A percentile compares a stretch with the other conserved stretches of the same genome.
These are phyloP conservation scores for Aspergillus olivimuriae DNA, from an alignment of 495 filamentous ascomycete species.

Conservation along the genomic window DNA sequence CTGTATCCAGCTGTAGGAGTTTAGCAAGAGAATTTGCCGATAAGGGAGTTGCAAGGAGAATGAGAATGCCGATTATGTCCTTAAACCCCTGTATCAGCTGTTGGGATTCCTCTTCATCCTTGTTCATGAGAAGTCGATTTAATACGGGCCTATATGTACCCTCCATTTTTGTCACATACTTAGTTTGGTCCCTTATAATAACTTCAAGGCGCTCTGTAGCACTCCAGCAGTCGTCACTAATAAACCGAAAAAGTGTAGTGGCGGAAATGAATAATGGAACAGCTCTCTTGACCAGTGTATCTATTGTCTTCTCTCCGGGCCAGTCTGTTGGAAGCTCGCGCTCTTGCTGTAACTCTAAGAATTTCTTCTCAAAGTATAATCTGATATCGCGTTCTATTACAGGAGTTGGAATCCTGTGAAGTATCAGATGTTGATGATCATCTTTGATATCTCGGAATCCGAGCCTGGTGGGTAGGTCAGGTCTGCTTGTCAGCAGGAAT, in stretches of 20 bases:
- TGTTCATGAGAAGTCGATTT: constrained; percentile 10
- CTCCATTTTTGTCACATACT: constrained; percentile 17
- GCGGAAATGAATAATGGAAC: constrained; percentile 28
- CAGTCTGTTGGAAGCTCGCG: constrained; percentile 16
- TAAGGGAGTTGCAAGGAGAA: constrained; percentile 18
- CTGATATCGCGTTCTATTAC: constrained; percentile 20
- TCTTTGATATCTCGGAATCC: constrained; percentile 12
- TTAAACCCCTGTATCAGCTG: constrained; percentile 10
- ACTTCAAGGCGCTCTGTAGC: constrained; percentile 10
- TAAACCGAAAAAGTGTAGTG: constrained; percentile 20
- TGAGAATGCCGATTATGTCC: constrained; percentile 16
- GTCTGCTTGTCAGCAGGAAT: constrained; percentile 34
- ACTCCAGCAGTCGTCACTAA: constrained; percentile 12
- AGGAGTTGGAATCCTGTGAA: constrained; percentile 10
- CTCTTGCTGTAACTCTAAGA: constrained; percentile 11
- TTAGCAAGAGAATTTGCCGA: constrained; percentile 11
- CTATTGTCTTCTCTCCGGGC: constrained; percentile 23
- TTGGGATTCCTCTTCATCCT: constrained; percentile 4
- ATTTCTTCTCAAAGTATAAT: constrained; percentile 13
- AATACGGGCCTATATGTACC: constrained; percentile 18
- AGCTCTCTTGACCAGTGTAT: constrained; percentile 10
- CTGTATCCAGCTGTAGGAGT: constrained; percentile 4
- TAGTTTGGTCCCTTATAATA: constrained; percentile 15
- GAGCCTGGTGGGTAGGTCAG: constrained; percentile 38
- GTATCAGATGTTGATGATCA: constrained; percentile 12